Percentiles rank a stretch among this genome's conserved stretches.
phyloP scores from a whole-genome alignment of 2,329 filamentous ascomycete genomes.

The Fusarium sp. region DNA sequence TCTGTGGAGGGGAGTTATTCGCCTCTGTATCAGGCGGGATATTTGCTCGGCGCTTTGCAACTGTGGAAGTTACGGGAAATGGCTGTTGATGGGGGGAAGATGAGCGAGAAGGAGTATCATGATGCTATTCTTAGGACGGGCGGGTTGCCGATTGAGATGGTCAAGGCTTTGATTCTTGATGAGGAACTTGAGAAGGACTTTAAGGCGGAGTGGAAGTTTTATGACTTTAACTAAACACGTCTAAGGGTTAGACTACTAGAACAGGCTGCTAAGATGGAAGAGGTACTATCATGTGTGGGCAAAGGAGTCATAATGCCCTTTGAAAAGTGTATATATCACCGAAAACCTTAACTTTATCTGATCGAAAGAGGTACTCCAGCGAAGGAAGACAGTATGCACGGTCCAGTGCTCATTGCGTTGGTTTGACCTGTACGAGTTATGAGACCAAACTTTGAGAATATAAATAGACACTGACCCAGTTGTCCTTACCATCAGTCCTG shows the following conservation, averaged over 20 bases:
- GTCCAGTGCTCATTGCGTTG: too few relatives aligned
- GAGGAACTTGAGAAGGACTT: constrained; percentile 30
- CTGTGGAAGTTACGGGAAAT: constrained; percentile 33
- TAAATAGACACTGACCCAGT: too few relatives aligned
- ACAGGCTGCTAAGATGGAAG: too few relatives aligned
- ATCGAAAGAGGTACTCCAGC: too few relatives aligned
- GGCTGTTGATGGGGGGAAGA: constrained; percentile 18
- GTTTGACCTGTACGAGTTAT: too few relatives aligned
- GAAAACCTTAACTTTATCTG: too few relatives aligned
- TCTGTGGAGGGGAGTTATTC: constrained; percentile 35
- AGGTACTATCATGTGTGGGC: too few relatives aligned
- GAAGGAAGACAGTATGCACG: too few relatives aligned
- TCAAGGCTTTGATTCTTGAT: constrained; percentile 19
- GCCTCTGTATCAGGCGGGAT: constrained; percentile 32
- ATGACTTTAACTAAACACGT: constrained; percentile 28
- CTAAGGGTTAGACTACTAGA: background rate
- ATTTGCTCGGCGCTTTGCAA: constrained; percentile 31
- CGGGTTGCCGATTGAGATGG: constrained; percentile 34
- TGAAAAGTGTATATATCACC: too few relatives aligned
- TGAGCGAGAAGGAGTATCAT: constrained; percentile 33
- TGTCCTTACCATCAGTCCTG: too few relatives aligned
- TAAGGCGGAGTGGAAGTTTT: constrained; percentile 33
- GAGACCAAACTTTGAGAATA: too few relatives aligned
- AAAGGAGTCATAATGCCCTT: too few relatives aligned
- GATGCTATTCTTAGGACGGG: constrained; percentile 32